Base-by-base conservation (phyloP, 495 filamentous ascomycete species). In the Aspergillus conjunctus region DNA sequence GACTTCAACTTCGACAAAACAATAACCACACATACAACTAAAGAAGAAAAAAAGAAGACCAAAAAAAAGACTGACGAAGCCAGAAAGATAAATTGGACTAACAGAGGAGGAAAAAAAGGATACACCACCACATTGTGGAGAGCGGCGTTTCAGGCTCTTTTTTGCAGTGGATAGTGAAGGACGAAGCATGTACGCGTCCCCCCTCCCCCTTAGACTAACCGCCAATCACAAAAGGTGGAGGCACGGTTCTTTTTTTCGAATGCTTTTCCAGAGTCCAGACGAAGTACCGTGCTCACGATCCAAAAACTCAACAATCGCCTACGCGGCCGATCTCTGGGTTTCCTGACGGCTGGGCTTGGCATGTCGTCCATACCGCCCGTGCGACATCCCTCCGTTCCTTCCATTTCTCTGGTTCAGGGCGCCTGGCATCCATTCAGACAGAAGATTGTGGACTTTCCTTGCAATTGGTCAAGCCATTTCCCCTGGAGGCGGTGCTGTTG, bases 281-380 rank as follows among this genome's bases (percentile, higher is more conserved):
- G 3, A 48, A 48, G 44, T 48, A 6, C 49, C 18, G 18, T 21
- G 44, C 44, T 21, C 44, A 48, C 6, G 20, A 2, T 18, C 3
- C 49, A 58, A 17, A 3, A n/a, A 53, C 50, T 56, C 59, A 56
- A 56, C 46, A 34, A 50, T 48, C 41, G 20, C 44, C 58, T 60
- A 64, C 66, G 63, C 63, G 66, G 63, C 63, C 66, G 63, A 66
- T 64, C 58, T 49, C 37, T 60, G 53, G 49, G 32, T 56, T 60
- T 14, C 37, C 48, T 43, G 51, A 59, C 51, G 43, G 61, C 18
- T 20, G 44, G 53, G 57, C 67, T 69, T 69, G 67, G 64, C 67
- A 65, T 30, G 34, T 41, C 56, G 50, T 52, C 51, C 30, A 54
- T 48, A 14, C 56, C 52, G 22, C n/a, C 22, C 31, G 20, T 48